These are phyloP conservation scores for Baorangia bicolor DNA, from an alignment of 768 basidiomycete genomes.

Conservation along the genomic window DNA sequence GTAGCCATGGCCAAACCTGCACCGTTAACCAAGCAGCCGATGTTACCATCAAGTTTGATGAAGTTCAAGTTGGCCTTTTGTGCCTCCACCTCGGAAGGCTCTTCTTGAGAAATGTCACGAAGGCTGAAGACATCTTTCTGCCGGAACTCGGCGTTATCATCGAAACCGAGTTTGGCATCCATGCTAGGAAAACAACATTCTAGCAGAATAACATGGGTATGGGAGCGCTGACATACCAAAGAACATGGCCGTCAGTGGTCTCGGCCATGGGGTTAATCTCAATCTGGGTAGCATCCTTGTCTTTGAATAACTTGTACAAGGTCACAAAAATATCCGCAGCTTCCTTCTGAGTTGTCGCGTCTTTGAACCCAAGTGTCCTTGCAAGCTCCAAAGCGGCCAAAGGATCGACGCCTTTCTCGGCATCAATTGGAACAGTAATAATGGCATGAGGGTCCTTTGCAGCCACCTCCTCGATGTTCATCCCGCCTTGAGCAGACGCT, in stretches of 20 bases:
- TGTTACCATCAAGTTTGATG: conserved; percentile 96
- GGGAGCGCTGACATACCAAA: conserved; percentile 66
- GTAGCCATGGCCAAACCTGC: conserved; percentile 99
- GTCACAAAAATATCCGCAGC: conserved; percentile 94
- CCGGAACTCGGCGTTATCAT: conserved; percentile 98
- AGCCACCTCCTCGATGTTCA: conserved; percentile 99
- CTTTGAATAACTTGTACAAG: conserved; percentile 95
- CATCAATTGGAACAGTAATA: conserved; percentile 91
- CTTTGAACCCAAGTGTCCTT: conserved; percentile 87
- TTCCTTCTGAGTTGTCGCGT: conserved; percentile 65
- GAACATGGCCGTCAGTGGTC: conserved; percentile 85
- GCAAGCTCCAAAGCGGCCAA: conserved; percentile 74
- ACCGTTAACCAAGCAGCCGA: conserved; percentile 98
- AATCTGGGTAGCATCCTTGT: conserved; percentile 98
- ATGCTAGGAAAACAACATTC: conserved; percentile 54
- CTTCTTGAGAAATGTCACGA: conserved; percentile 93
- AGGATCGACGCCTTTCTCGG: conserved; percentile 75
- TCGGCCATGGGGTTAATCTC: conserved; percentile 99
- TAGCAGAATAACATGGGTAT: neutral
- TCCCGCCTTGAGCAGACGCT: conserved; percentile 91
- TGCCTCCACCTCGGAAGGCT: conserved; percentile 96
- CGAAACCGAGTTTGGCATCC: conserved; percentile 99
- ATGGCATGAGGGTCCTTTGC: conserved; percentile 93
- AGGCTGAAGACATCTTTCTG: conserved; percentile 87
- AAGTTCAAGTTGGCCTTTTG: conserved; percentile 96